Evolutionary conservation across 2,329 filamentous ascomycete species (phyloP), one percentile per base, ranked within the genome.

Genomic region (Rhexocercosporidium sp.): DNA sequence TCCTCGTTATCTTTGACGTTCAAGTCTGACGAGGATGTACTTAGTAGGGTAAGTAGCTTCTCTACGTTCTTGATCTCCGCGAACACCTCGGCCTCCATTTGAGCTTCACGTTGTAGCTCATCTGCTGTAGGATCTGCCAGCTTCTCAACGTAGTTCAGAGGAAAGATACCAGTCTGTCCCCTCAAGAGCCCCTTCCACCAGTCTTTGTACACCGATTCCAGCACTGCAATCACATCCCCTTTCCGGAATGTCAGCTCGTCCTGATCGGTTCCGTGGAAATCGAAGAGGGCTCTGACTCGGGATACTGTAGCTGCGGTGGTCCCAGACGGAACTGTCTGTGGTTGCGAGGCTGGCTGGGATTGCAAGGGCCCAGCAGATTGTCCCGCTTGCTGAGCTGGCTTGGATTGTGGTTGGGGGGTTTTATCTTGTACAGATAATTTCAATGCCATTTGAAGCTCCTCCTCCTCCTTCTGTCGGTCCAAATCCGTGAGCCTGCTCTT

Each of bases 101-200:
- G 93, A 2, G 96, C 95, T 82, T 99, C 96, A 65, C 93, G 89
- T 80, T 97, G 94, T 72, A 99, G 81, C 83, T 99, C 96, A 73
- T 98, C 95, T 20, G 90, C 90, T 0, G 96, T 98, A 5, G 96
- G 96, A 76, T 99, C 96, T 64, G 94, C 90, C 71, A 99, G 84
- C 80, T 99, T 99, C 82, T 99, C 96, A 18, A 99, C 96, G 77
- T 99, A 99, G 82, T 99, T 99, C 71, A 99, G 86, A 7, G 96
- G 96, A 80, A 99, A 99, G 71, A 99, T 99, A 74, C 96, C 96
- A 7, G 94, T 97, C 79, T 97, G 93, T 22, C 96, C 96, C 77
- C 94, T 90, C 67, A 99, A 83, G 49, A 94, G 97, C 1, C 96
- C 96, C 74, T 97, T 95, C 96, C 96, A 99, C 96, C 96, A 99